Evolutionary conservation across 2,329 filamentous ascomycete species (phyloP).

Genomic region (Pyrenophora teres): DNA sequence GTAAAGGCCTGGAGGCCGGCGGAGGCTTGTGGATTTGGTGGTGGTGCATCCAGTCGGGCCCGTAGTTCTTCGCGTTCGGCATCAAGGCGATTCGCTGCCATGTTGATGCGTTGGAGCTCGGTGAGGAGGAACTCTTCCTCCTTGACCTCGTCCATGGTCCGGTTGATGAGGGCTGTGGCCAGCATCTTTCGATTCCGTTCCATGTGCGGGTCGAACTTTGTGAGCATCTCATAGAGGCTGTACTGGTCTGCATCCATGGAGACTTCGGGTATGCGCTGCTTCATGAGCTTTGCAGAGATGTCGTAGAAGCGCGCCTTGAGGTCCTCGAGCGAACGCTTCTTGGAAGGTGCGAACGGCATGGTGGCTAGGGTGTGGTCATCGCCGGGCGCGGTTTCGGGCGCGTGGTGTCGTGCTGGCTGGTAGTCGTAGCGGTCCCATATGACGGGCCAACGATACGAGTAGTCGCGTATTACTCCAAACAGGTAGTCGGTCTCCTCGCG

Average conservation of each 20-base stretch:
- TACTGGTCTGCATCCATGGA: conserved; percentile 86
- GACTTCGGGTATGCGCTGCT: conserved; percentile 46
- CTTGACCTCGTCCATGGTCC: conserved; percentile 83
- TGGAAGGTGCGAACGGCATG: conserved; percentile 50
- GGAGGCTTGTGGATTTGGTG: conserved; percentile 53
- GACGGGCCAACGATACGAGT: conserved; percentile 86
- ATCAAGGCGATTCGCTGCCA: conserved; percentile 82
- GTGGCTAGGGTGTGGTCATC: conserved; percentile 36
- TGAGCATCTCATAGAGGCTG: conserved; percentile 80
- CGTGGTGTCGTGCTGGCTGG: conserved; percentile 46
- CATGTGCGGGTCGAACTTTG: conserved; percentile 79
- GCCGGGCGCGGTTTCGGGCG: conserved; percentile 25
- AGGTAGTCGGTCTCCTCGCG: conserved; percentile 94
- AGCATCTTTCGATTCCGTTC: conserved; percentile 84
- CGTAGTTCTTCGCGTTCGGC: conserved; percentile 88
- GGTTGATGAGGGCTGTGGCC: conserved; percentile 75
- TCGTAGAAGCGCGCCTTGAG: conserved; percentile 91
- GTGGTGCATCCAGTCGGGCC: conserved; percentile 81
- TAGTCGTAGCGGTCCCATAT: conserved; percentile 94
- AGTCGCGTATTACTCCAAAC: conserved; percentile 73
- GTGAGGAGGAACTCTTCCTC: conserved; percentile 89
- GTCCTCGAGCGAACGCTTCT: conserved; percentile 78
- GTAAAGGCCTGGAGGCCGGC: conserved; percentile 65
- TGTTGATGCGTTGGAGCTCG: conserved; percentile 89
- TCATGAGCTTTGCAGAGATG: conserved; percentile 64